Evolutionary conservation across 805 yeast species (phyloP).

Genomic region (Candida glaebosa): DNA sequence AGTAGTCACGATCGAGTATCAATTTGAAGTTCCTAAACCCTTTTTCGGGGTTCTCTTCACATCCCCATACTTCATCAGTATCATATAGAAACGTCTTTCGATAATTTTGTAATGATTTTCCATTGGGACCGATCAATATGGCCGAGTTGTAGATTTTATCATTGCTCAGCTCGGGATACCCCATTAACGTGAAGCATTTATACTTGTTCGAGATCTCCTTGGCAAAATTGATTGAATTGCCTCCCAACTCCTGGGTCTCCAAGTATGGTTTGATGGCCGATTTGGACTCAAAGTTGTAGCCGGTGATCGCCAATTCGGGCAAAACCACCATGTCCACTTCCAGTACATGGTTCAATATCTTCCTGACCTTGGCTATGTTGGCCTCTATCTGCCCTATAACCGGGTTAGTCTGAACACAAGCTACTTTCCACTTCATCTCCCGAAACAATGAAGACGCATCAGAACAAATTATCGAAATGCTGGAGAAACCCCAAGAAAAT

Average conservation of each 20-base stretch:
- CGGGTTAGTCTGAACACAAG: constrained; percentile 68
- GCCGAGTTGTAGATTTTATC: constrained; percentile 65
- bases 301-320: constrained; percentile 84
- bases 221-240: constrained; percentile 58
- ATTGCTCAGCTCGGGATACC: constrained; percentile 66
- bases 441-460: too few relatives aligned
- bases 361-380: constrained; percentile 48
- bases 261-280: constrained; percentile 54
- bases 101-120: constrained; percentile 60
- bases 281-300: constrained; percentile 61
- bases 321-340: constrained; percentile 66
- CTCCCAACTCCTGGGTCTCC: constrained; percentile 40
- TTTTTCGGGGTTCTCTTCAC: constrained; percentile 55
- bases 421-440: constrained; percentile 49
- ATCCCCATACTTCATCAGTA: constrained; percentile 81
- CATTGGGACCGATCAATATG: constrained; percentile 55
- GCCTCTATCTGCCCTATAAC: constrained; percentile 54
- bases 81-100: constrained; percentile 74
- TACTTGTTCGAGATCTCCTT: constrained; percentile 44
- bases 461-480: too few relatives aligned
- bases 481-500: too few relatives aligned
- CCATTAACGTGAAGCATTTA: constrained; percentile 68
- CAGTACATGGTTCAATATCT: constrained; percentile 25
- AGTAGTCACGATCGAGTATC: constrained; percentile 17
- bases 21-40: constrained; percentile 55